Evolutionary conservation across 1,284 basidiomycete species (phyloP).

Genomic region (Microbotryum intermedium): DNA sequence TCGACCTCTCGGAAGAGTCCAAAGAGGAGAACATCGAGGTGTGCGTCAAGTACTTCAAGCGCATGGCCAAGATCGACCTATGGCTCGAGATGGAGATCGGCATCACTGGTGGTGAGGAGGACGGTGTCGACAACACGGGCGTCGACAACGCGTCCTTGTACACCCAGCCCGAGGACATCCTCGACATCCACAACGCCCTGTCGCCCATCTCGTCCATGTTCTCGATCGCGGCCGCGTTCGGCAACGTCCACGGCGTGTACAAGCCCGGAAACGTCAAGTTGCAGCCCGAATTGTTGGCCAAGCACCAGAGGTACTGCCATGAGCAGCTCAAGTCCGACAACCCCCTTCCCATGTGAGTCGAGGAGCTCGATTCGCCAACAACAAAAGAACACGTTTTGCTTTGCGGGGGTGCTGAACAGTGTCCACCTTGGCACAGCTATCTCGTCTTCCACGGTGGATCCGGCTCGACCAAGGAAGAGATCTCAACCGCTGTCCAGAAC

Average conservation of each 20-base stretch:
- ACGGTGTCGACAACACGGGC: constrained; percentile 87
- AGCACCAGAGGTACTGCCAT: constrained; percentile 78
- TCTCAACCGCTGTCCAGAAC: constrained; percentile 78
- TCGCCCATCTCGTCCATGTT: constrained; percentile 85
- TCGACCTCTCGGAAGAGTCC: constrained; percentile 95
- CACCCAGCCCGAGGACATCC: constrained; percentile 96
- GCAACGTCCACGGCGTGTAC: constrained; percentile 94
- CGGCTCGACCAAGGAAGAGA: constrained; percentile 94
- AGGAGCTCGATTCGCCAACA: too few species aligned
- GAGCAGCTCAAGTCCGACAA: constrained; percentile 59
- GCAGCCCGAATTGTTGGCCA: constrained; percentile 80
- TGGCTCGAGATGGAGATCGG: constrained; percentile 99
- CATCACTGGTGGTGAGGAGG: constrained; percentile 99
- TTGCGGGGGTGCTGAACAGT: neutral
- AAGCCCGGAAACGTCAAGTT: constrained; percentile 87
- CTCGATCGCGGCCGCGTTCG: constrained; percentile 92
- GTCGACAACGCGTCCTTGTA: constrained; percentile 92
- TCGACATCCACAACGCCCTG: constrained; percentile 79
- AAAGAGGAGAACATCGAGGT: constrained; percentile 95
- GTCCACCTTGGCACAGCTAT: constrained; percentile 53
- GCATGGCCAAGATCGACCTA: constrained; percentile 79
- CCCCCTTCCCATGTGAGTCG: constrained; percentile 68
- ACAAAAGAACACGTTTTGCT: neutral
- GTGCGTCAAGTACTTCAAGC: constrained; percentile 91
- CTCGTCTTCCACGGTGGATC: constrained; percentile 99